Conservation (phyloP, 2,329 filamentous ascomycete genomes). For the Emydomyces testavorans region DNA sequence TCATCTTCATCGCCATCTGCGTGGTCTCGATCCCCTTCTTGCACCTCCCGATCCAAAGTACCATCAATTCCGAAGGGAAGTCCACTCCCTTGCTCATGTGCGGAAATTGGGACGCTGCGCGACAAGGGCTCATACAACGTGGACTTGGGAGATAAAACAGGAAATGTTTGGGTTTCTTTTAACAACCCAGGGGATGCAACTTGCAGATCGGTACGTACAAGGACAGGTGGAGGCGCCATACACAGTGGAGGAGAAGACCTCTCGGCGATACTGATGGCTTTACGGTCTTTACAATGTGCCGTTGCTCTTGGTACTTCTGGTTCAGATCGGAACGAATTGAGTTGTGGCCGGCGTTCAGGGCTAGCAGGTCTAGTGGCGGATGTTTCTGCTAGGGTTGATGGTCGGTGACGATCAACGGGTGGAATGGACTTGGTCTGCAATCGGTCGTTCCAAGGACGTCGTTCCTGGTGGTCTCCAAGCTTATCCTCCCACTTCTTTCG, state of each 20-base stretch:
- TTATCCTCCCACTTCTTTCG: slow-evolving; percentile 41
- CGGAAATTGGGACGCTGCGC: background rate
- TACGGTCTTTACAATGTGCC: background rate
- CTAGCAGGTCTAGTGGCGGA: slow-evolving; percentile 2
- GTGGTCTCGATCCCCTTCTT: background rate
- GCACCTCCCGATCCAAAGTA: background rate
- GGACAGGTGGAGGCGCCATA: slow-evolving; percentile 3
- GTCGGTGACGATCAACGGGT: background rate
- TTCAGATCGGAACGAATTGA: slow-evolving; percentile 5
- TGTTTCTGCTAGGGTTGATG: background rate
- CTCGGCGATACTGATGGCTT: background rate
- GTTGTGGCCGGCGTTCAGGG: slow-evolving; percentile 5
- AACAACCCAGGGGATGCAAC: background rate
- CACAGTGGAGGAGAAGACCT: background rate
- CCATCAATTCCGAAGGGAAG: background rate
- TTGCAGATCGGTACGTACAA: slow-evolving; percentile 6
- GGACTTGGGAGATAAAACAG: slow-evolving; percentile 2
- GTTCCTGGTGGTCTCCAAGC: slow-evolving; percentile 27
- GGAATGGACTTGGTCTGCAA: background rate
- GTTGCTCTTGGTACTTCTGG: background rate
- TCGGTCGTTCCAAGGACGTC: slow-evolving; percentile 13
- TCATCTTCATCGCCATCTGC: slow-evolving; percentile 20
- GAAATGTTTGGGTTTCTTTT: background rate
- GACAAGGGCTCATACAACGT: slow-evolving; percentile 2
- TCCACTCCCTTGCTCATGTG: background rate